Conservation (phyloP, 257 asterid species). For the Nicotiana otophora region DNA sequence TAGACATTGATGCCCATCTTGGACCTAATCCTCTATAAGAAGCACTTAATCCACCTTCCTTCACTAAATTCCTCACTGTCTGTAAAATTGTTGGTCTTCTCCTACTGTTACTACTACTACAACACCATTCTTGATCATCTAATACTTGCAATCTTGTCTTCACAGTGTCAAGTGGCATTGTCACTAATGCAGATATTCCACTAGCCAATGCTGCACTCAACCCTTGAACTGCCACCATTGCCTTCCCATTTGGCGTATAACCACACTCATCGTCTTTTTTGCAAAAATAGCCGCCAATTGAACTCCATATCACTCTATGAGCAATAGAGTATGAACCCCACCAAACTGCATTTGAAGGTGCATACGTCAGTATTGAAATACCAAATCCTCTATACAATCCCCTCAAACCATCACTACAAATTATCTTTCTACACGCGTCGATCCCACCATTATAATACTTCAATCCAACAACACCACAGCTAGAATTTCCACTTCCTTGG, state of each 20-base stretch:
- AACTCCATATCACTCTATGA: constrained; percentile 63
- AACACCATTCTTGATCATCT: constrained; percentile 44
- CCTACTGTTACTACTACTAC: constrained; percentile 12
- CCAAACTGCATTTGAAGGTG: constrained; percentile 99
- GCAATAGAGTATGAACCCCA: constrained; percentile 91
- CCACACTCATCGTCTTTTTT: constrained; percentile 49
- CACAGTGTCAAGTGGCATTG: constrained; percentile 94
- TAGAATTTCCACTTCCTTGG: constrained; percentile 47
- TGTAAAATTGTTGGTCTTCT: constrained; percentile 41
- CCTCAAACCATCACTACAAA: constrained; percentile 53
- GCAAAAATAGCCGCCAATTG: constrained; percentile 47
- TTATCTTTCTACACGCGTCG: constrained; percentile 77
- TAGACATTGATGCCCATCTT: constrained; percentile 95
- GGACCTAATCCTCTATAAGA: constrained; percentile 95
- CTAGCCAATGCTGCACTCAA: constrained; percentile 91
- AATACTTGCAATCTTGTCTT: constrained; percentile 91
- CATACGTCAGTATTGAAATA: constrained; percentile 84
- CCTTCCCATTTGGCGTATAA: constrained; percentile 66
- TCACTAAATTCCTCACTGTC: constrained; percentile 65
- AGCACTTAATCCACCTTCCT: constrained; percentile 90
- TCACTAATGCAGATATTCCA: constrained; percentile 82
- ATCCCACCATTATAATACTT: constrained; percentile 75
- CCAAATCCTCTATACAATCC: constrained; percentile 97
- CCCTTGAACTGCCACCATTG: constrained; percentile 77
- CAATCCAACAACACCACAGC: constrained; percentile 35